A percentile compares a stretch with the other conserved stretches of the same genome.
phyloP scores from a whole-genome alignment of 257 asterid species.

The Verbascum thapsus region DNA sequence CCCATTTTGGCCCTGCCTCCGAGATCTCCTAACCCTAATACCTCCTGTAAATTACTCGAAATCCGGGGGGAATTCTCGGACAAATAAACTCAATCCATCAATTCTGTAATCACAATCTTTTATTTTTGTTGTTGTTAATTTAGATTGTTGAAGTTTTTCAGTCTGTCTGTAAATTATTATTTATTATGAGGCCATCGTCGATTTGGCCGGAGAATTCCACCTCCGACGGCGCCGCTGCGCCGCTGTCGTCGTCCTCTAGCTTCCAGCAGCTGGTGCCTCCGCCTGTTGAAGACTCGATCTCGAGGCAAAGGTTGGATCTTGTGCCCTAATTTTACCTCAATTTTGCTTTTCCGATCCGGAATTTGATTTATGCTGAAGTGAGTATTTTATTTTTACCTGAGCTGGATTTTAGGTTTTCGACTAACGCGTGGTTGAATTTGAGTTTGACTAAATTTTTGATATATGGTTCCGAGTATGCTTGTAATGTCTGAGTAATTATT shows the following conservation, averaged over 20 bases:
- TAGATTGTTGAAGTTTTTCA: constrained; percentile 28
- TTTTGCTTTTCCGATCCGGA: no score
- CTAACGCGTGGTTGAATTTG: constrained; percentile 27
- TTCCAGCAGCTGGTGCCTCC: constrained; percentile 41
- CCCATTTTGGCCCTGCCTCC: constrained; percentile 41
- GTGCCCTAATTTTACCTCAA: no score
- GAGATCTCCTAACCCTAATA: constrained; percentile 36
- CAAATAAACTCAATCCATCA: constrained; percentile 37
- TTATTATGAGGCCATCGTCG: constrained; percentile 65
- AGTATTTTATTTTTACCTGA: not conserved
- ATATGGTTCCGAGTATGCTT: constrained; percentile 29
- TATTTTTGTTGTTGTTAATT: constrained; percentile 14
- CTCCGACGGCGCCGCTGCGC: constrained; percentile 35
- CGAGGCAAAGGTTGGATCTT: constrained; percentile 51
- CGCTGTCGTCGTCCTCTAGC: constrained; percentile 41
- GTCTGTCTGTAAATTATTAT: constrained; percentile 26
- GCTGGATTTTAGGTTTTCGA: constrained; percentile 30
- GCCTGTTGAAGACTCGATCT: constrained; percentile 35
- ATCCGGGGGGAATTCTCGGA: constrained; percentile 35
- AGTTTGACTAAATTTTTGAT: constrained; percentile 37
- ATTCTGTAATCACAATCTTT: constrained; percentile 31
- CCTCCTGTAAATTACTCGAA: constrained; percentile 28
- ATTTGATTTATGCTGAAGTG: no score
- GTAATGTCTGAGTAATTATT: constrained; percentile 26
- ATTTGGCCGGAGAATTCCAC: constrained; percentile 59